A percentile compares a stretch with the other conserved stretches of the same genome.
phyloP scores from a whole-genome alignment of 2,329 filamentous ascomycete species.

The Rosellinia necatrix region DNA sequence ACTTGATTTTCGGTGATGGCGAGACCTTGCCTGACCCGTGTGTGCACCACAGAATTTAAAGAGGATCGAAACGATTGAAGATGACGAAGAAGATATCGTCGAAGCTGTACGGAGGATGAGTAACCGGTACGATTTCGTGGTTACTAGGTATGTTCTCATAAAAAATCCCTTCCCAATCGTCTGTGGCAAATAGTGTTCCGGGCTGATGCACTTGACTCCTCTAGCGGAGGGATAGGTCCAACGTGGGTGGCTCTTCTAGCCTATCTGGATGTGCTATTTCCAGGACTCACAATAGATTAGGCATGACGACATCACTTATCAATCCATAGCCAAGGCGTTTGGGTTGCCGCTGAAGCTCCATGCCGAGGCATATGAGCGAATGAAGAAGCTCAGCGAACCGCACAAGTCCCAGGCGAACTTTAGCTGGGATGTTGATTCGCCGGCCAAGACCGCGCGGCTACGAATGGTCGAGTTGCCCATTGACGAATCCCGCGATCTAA shows the following conservation, averaged over 20 bases:
- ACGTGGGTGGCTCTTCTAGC: constrained; percentile 65
- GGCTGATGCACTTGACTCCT: constrained; percentile 3
- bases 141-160: constrained; percentile 65
- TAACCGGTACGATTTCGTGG: constrained; percentile 86
- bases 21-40: constrained; percentile 4
- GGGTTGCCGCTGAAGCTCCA: constrained; percentile 76
- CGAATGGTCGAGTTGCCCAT: constrained; percentile 89
- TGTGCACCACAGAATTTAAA: constrained; percentile 65
- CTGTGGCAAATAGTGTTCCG: neutral
- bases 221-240: constrained; percentile 86
- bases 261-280: neutral
- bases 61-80: constrained; percentile 88
- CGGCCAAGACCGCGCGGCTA: constrained; percentile 77
- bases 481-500: constrained; percentile 66
- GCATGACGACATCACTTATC: constrained; percentile 97
- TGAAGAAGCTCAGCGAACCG: constrained; percentile 79
- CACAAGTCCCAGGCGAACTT: constrained; percentile 76
- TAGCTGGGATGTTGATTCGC: constrained; percentile 82
- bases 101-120: constrained; percentile 90
- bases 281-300: constrained; percentile 50
- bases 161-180: neutral
- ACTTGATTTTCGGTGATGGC: neutral
- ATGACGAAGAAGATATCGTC: constrained; percentile 88
- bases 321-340: constrained; percentile 91
- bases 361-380: constrained; percentile 74